phyloP scores from a whole-genome alignment of 768 basidiomycete species.

The Lactifluus hygrophoroides region DNA sequence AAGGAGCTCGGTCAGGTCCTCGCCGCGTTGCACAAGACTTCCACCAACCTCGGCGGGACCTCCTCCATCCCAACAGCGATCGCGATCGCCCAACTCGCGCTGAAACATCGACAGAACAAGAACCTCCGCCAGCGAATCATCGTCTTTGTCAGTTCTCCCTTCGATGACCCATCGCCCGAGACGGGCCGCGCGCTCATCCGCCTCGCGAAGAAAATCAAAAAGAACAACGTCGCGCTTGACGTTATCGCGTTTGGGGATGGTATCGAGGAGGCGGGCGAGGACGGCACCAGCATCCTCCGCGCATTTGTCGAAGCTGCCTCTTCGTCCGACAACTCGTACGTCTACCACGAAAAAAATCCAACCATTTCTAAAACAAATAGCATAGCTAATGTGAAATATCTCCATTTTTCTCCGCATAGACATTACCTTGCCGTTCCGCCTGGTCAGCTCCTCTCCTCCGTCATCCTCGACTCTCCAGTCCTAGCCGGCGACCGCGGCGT shows the following conservation, averaged over 20 bases:
- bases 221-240: slow-evolving; percentile 97
- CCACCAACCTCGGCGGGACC: slow-evolving; percentile 67
- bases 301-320: slow-evolving; percentile 77
- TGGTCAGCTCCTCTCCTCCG: slow-evolving; percentile 78
- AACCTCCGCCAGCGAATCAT: slow-evolving; percentile 94
- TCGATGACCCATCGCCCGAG: slow-evolving; percentile 60
- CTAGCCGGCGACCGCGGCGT: slow-evolving; percentile 73
- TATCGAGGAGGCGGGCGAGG: slow-evolving; percentile 52
- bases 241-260: slow-evolving; percentile 86
- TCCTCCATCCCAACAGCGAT: slow-evolving; percentile 88
- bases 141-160: slow-evolving; percentile 86
- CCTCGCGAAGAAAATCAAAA: slow-evolving; percentile 95
- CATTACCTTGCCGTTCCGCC: slow-evolving; percentile 77
- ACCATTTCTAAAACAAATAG: too few relatives aligned
- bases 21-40: slow-evolving; percentile 61
- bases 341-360: too few relatives aligned
- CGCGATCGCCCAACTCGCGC: slow-evolving; percentile 87
- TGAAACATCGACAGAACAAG: slow-evolving; percentile 98
- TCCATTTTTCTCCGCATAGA: slow-evolving; percentile 31
- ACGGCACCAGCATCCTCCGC: slow-evolving; percentile 59
- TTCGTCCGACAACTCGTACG: slow-evolving; percentile 82
- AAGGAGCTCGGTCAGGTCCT: slow-evolving; percentile 92
- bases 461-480: slow-evolving; percentile 71
- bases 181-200: slow-evolving; percentile 68
- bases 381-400: too few relatives aligned